A percentile compares a stretch with the other conserved stretches of the same genome.
phyloP scores from a whole-genome alignment of 2,329 filamentous ascomycete species.

The Fusarium irregulare region DNA sequence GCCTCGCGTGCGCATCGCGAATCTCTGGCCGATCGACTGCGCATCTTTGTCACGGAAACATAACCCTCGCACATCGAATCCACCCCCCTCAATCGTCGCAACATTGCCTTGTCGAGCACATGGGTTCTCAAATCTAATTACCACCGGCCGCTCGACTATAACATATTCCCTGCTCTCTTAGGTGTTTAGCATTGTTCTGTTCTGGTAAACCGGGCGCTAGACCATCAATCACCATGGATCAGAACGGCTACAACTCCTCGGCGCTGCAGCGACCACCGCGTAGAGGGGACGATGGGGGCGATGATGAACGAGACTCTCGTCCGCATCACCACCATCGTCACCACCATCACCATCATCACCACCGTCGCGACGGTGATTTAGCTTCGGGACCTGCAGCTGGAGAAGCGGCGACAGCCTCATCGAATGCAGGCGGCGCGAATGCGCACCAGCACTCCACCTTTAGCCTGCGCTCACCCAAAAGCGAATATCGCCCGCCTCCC shows the following conservation, averaged over 20 bases:
- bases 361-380: conserved; percentile 57
- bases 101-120: conserved; percentile 41
- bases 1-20: conserved; percentile 47
- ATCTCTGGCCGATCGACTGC: conserved; percentile 37
- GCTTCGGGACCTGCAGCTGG: conserved; percentile 27
- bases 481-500: conserved; percentile 54
- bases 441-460: conserved; percentile 58
- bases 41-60: conserved; percentile 24
- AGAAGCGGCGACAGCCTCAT: conserved; percentile 39
- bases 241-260: conserved; percentile 60
- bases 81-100: conserved; percentile 33
- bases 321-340: conserved; percentile 51
- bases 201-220: conserved; percentile 30
- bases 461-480: conserved; percentile 62
- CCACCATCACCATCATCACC: conserved; percentile 51
- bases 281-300: conserved; percentile 55
- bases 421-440: conserved; percentile 44
- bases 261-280: conserved; percentile 59
- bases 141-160: conserved; percentile 36
- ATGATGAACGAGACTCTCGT: conserved; percentile 50
- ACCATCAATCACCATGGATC: conserved; percentile 55
- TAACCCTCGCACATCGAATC: conserved; percentile 30
- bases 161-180: conserved; percentile 30
- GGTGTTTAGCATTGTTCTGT: conserved; percentile 27
- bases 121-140: conserved; percentile 43